Percentiles rank a stretch among this genome's conserved stretches.
Evolutionary conservation across 495 filamentous ascomycete species (phyloP).

Genomic region (Tuber magnatum): DNA sequence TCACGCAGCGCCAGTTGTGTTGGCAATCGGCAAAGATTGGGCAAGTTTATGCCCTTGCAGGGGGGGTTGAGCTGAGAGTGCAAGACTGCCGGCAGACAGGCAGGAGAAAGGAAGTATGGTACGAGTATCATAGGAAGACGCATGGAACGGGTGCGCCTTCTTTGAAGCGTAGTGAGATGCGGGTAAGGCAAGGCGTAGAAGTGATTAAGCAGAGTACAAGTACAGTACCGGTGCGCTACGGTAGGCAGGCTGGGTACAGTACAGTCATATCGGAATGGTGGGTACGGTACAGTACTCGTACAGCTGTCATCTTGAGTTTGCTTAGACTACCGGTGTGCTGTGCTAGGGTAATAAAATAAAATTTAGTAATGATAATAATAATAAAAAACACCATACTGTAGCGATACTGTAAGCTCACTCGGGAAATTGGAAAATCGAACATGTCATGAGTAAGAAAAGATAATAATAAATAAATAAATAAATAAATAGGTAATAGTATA

Average conservation of each 20-base stretch:
- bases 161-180: background rate
- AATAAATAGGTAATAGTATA: background rate
- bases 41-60: background rate
- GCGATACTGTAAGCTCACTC: background rate
- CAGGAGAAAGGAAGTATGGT: too few species aligned
- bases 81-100: background rate
- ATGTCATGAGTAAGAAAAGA: background rate
- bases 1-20: background rate
- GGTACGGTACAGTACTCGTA: background rate
- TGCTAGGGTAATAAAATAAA: background rate
- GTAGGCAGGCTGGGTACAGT: background rate
- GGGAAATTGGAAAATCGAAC: background rate
- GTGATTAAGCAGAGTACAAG: background rate
- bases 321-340: background rate
- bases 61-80: background rate
- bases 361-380: background rate
- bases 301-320: background rate
- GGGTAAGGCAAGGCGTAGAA: background rate
- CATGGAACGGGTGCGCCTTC: slow-evolving; percentile 3
- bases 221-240: background rate
- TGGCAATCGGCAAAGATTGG: too few species aligned
- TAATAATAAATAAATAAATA: background rate
- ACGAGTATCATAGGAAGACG: background rate
- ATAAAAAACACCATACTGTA: background rate
- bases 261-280: background rate